Conservation (phyloP, 2,329 filamentous ascomycete species). For the Chaetomiaceae sp. region DNA sequence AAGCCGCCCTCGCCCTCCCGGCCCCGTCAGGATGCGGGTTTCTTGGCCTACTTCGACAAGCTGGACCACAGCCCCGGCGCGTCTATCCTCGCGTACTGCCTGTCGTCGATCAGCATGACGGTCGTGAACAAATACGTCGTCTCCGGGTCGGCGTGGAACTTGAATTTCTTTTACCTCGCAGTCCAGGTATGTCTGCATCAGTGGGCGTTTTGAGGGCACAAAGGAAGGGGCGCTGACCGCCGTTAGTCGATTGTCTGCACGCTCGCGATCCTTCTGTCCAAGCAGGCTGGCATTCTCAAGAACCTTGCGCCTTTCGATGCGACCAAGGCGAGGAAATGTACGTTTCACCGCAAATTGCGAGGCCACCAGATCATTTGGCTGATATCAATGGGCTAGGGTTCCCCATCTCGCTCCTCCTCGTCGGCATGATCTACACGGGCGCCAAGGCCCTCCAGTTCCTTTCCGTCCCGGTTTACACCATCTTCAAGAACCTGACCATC, state of each 20-base stretch:
- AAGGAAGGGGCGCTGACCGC: background rate
- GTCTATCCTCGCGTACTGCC: conserved; percentile 85
- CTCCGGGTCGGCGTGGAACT: conserved; percentile 84
- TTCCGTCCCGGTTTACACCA: conserved; percentile 97
- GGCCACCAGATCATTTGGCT: conserved; percentile 1
- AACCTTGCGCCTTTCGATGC: conserved; percentile 77
- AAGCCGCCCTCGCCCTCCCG: conserved; percentile 37
- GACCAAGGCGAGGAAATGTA: conserved; percentile 91
- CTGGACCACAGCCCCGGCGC: conserved; percentile 72
- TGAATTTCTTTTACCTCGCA: conserved; percentile 91
- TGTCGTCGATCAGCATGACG: conserved; percentile 97
- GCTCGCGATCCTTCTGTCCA: conserved; percentile 75
- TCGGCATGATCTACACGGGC: conserved; percentile 98
- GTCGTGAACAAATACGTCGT: conserved; percentile 99
- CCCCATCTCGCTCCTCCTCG: conserved; percentile 88
- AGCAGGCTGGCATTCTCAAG: conserved; percentile 74
- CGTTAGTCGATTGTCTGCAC: conserved; percentile 83
- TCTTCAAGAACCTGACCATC: conserved; percentile 99
- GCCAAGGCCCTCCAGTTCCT: conserved; percentile 95
- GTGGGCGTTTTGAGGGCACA: background rate
- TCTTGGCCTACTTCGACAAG: conserved; percentile 39
- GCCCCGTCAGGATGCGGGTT: conserved; percentile 29
- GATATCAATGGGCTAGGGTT: conserved; percentile 63
- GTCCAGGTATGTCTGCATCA: conserved; percentile 70
- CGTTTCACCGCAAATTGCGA: conserved; percentile 29